phyloP scores from a whole-genome alignment of 805 yeast species.

The Wickerhamomyces alni region DNA sequence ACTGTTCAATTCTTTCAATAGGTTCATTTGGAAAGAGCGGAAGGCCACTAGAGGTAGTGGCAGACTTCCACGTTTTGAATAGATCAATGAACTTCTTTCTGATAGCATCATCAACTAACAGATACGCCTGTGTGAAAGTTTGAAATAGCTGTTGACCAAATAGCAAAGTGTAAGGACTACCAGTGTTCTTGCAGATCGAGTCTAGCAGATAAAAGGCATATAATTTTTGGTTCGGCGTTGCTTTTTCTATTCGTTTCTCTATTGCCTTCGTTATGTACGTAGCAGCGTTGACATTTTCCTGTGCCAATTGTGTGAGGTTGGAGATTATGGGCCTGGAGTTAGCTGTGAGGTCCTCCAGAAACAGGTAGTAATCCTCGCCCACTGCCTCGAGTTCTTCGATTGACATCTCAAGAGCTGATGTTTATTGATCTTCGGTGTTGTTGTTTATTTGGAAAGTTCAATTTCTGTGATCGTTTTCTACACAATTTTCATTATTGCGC shows the following conservation, averaged over 20 bases:
- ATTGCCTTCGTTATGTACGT: constrained; percentile 71
- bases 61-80: constrained; percentile 82
- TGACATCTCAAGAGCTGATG: neutral
- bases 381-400: constrained; percentile 18
- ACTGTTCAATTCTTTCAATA: constrained; percentile 65
- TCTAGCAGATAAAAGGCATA: constrained; percentile 82
- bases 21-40: constrained; percentile 72
- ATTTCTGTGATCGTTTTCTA: too few species aligned
- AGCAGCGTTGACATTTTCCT: constrained; percentile 75
- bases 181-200: constrained; percentile 86
- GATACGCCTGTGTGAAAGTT: constrained; percentile 69
- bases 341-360: constrained; percentile 72
- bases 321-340: constrained; percentile 89
- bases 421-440: too few species aligned
- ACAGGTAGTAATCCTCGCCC: constrained; percentile 59
- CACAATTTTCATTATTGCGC: too few species aligned
- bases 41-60: constrained; percentile 52
- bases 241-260: constrained; percentile 64
- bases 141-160: constrained; percentile 66
- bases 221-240: constrained; percentile 79
- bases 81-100: constrained; percentile 69
- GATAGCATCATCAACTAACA: constrained; percentile 70
- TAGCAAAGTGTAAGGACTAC: constrained; percentile 80
- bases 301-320: constrained; percentile 78
- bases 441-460: too few species aligned